Percentiles rank a stretch among this genome's conserved stretches.
Conservation (phyloP, 2,329 filamentous ascomycete genomes). For the Aspergillus fumigatiaffinis region DNA sequence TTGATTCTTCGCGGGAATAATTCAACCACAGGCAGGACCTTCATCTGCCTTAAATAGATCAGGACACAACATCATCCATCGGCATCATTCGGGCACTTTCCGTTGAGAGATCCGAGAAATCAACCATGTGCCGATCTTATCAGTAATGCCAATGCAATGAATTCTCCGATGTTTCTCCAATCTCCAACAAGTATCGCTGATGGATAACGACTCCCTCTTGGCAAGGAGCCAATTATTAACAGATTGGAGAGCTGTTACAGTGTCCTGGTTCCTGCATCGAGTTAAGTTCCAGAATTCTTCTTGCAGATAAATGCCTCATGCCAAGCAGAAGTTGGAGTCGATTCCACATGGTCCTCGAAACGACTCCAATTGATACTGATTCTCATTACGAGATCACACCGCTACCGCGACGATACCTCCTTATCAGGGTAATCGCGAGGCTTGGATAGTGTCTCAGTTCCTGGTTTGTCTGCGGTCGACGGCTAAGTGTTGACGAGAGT, state of each 20-base stretch:
- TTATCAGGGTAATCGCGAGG: not conserved
- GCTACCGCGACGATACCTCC: not conserved
- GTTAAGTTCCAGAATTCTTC: not conserved
- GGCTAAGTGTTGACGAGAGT: not conserved
- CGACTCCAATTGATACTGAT: not conserved
- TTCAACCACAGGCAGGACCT: not conserved
- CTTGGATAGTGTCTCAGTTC: not conserved
- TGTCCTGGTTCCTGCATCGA: not conserved
- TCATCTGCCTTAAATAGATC: not conserved
- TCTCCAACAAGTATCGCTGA: not conserved
- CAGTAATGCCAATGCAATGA: not conserved
- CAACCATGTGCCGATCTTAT: not conserved
- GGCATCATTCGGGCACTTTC: not conserved
- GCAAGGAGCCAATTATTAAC: not conserved
- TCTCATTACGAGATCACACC: constrained; percentile 4
- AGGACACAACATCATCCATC: not conserved
- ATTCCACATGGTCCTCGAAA: not conserved
- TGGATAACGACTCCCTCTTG: not conserved
- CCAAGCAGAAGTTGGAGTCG: constrained; percentile 2
- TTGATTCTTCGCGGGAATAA: not conserved
- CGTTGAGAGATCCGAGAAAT: not conserved
- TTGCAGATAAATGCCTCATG: not conserved
- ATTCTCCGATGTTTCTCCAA: not conserved
- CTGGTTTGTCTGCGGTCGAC: not conserved
- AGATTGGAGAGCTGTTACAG: not conserved